These are phyloP conservation scores for Globisporangium splendens DNA, from an alignment of 352 stramenopile genomes.

Conservation along the genomic window DNA sequence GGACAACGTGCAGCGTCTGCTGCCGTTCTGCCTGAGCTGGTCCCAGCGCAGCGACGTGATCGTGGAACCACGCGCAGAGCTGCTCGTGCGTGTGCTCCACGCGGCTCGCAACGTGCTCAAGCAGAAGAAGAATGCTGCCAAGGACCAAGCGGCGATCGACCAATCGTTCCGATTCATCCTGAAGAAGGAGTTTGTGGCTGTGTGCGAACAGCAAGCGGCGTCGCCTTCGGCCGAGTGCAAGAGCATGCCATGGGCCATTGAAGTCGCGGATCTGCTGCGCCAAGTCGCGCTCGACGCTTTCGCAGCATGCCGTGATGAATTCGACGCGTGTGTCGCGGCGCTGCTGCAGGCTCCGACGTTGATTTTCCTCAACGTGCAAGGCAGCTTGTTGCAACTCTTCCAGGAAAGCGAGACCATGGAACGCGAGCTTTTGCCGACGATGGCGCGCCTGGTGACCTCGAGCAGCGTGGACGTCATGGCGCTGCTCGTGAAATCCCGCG, in stretches of 20 bases:
- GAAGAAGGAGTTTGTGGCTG: constrained; percentile 58
- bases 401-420: constrained; percentile 29
- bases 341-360: constrained; percentile 56
- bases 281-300: constrained; percentile 34
- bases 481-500: constrained; percentile 53
- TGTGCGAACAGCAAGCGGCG: constrained; percentile 24
- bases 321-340: constrained; percentile 59
- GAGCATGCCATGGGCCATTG: constrained; percentile 19
- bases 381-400: constrained; percentile 49
- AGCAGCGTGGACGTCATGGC: constrained; percentile 29
- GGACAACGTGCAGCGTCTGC: constrained; percentile 27
- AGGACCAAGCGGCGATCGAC: constrained; percentile 38
- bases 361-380: constrained; percentile 68
- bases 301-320: constrained; percentile 41
- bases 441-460: constrained; percentile 38
- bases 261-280: constrained; percentile 50
- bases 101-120: constrained; percentile 27
- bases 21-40: constrained; percentile 67
- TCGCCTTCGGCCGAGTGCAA: constrained; percentile 11
- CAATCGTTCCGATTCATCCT: constrained; percentile 52
- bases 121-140: constrained; percentile 33
- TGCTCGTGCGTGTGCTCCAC: constrained; percentile 59
- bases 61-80: constrained; percentile 34
- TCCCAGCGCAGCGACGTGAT: constrained; percentile 48
- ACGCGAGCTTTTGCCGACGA: constrained; percentile 54